Percentiles rank a stretch among this genome's conserved stretches.
These are phyloP conservation scores for Tolypocladium tundrense DNA, from an alignment of 2,329 filamentous ascomycete species.

Conservation along the genomic window DNA sequence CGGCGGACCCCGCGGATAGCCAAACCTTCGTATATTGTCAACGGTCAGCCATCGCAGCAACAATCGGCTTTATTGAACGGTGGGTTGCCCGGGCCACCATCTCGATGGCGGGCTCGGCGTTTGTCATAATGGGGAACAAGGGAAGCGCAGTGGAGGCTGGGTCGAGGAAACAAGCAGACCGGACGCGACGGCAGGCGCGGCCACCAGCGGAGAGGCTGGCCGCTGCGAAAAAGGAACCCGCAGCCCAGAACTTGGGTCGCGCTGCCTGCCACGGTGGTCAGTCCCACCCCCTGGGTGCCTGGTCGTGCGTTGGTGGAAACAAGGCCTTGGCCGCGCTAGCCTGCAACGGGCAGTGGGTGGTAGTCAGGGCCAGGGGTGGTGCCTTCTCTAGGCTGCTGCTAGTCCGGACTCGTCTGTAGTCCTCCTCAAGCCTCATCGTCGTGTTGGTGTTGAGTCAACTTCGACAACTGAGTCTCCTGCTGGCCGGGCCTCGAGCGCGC, in stretches of 20 bases:
- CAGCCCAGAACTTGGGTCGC: background rate
- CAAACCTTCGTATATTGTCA: background rate
- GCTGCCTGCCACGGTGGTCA: background rate
- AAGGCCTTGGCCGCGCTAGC: background rate
- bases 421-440: background rate
- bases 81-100: background rate
- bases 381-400: background rate
- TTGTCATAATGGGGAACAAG: background rate
- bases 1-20: background rate
- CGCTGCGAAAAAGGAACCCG: background rate
- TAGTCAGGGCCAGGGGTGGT: background rate
- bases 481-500: too few species aligned
- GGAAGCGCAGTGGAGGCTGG: background rate
- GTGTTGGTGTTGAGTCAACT: background rate
- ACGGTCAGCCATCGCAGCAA: too few species aligned
- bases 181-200: background rate
- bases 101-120: background rate
- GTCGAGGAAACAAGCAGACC: background rate
- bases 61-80: too few species aligned
- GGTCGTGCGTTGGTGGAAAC: background rate
- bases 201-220: background rate
- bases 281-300: background rate
- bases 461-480: background rate
- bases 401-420: background rate
- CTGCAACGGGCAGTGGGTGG: background rate